Conservation (phyloP, 345 rosid genomes). For the Atalantia buxifolia region DNA sequence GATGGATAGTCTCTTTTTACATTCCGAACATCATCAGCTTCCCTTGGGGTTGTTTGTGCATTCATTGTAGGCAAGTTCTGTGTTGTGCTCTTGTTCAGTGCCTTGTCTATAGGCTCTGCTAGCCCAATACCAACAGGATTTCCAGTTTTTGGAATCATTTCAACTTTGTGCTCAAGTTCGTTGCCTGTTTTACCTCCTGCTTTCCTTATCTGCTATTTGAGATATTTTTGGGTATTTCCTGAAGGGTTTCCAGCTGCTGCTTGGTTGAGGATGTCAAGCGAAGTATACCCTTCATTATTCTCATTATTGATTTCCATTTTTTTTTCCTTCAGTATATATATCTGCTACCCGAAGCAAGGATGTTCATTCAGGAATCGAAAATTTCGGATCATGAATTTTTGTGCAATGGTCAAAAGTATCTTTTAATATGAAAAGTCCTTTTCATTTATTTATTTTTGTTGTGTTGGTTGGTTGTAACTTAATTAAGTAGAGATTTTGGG, state of each 20-base stretch:
- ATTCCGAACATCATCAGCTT: neutral
- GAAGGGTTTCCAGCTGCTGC: neutral
- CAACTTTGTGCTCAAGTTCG: neutral
- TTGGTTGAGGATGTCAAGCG: neutral
- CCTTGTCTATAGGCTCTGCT: neutral
- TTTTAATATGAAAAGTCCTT: too few relatives aligned
- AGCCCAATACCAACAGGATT: neutral
- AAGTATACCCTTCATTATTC: neutral
- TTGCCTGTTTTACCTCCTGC: neutral
- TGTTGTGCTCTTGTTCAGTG: neutral
- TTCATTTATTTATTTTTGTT: too few relatives aligned
- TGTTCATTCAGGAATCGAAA: neutral
- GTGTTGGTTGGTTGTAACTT: too few relatives aligned
- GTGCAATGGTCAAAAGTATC: too few relatives aligned
- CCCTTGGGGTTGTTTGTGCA: neutral
- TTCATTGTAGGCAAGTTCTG: neutral
- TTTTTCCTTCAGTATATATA: neutral
- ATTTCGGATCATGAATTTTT: too few relatives aligned
- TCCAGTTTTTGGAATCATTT: neutral
- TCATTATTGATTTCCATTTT: neutral
- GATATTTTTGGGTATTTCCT: neutral
- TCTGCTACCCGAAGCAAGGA: conserved; percentile 5
- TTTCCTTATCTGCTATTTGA: neutral
- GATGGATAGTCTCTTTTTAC: neutral
- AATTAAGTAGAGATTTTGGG: too few relatives aligned